Evolutionary conservation across 257 asterid genomes (phyloP).

Genomic region (Echium plantagineum): DNA sequence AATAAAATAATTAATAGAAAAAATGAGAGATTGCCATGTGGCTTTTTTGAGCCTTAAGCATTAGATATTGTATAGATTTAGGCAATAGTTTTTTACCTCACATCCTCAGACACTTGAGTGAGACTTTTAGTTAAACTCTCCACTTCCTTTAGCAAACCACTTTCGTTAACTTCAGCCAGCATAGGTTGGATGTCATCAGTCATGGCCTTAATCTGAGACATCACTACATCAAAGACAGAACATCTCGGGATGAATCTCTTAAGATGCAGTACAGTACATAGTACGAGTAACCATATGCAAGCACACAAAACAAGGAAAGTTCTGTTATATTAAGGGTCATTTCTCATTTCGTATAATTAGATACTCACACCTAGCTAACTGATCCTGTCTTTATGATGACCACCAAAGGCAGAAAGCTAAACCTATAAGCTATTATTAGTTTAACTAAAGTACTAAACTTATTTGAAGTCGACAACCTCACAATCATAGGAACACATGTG

Average conservation of each 20-base stretch:
- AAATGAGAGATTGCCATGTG: no score
- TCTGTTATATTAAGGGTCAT: neutral
- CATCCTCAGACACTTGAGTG: conserved; percentile 76
- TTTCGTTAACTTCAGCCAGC: conserved; percentile 69
- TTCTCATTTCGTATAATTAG: neutral
- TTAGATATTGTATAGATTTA: no score
- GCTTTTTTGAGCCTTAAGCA: no score
- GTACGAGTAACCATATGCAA: neutral
- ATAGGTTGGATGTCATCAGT: conserved; percentile 87
- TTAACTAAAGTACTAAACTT: neutral
- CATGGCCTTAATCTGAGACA: conserved; percentile 89
- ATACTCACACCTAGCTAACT: neutral
- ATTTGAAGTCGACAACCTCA: neutral
- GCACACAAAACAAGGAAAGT: neutral
- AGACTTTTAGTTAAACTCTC: conserved; percentile 85
- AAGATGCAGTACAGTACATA: conserved; percentile 9
- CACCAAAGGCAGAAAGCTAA: neutral
- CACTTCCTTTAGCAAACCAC: conserved; percentile 85
- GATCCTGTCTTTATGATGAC: neutral
- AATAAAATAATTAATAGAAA: no score
- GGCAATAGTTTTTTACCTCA: conserved; percentile 38
- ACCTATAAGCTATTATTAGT: neutral
- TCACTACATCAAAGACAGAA: conserved; percentile 57
- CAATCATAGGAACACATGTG: neutral
- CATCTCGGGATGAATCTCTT: conserved; percentile 37